Evolutionary conservation across 768 basidiomycete species (phyloP).

Genomic region (Lyophyllum decastes): DNA sequence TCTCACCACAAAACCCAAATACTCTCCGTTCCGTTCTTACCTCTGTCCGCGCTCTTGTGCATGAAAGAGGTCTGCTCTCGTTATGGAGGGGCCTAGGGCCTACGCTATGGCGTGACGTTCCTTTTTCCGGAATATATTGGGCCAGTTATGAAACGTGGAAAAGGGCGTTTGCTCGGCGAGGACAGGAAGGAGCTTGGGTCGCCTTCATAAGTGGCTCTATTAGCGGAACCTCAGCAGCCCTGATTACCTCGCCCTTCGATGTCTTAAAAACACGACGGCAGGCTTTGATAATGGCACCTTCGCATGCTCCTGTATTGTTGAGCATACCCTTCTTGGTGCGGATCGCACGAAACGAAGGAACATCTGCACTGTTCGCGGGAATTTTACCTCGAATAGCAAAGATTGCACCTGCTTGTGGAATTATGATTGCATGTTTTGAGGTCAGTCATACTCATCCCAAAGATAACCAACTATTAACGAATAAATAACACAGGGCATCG

Average conservation of each 20-base stretch:
- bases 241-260: constrained; percentile 94
- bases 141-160: constrained; percentile 90
- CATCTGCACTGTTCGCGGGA: constrained; percentile 79
- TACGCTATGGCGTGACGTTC: constrained; percentile 96
- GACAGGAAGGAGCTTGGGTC: constrained; percentile 59
- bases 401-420: constrained; percentile 96
- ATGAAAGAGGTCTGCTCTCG: constrained; percentile 61
- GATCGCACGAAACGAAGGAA: constrained; percentile 80
- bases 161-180: constrained; percentile 51
- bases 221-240: constrained; percentile 83
- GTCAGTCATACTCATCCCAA: constrained; percentile 38
- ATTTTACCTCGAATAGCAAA: constrained; percentile 87
- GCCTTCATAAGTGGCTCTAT: constrained; percentile 90
- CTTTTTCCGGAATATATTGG: constrained; percentile 98
- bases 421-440: constrained; percentile 98
- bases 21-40: constrained; percentile 74
- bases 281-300: constrained; percentile 68
- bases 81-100: constrained; percentile 92
- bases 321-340: constrained; percentile 67
- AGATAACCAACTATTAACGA: constrained; percentile 10
- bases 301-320: constrained; percentile 41
- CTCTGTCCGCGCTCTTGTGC: constrained; percentile 61
- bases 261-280: constrained; percentile 95
- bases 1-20: constrained; percentile 67
- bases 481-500: constrained; percentile 50